phyloP scores from a whole-genome alignment of 1,139 yeast genomes.

The Yarrowia galli region DNA sequence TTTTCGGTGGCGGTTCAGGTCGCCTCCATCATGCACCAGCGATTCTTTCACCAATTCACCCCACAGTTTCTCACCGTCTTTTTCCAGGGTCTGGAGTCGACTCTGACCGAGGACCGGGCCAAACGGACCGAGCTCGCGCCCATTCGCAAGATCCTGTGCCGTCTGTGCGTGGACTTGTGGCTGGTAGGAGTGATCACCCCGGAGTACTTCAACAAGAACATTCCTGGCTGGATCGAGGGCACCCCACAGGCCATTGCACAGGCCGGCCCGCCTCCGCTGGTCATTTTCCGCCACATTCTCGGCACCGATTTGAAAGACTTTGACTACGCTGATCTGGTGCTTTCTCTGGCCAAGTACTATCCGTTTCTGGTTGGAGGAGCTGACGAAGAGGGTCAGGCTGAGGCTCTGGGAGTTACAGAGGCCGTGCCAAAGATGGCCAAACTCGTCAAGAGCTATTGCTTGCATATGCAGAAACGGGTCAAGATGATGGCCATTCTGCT shows the following conservation, averaged over 20 bases:
- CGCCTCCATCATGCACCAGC: constrained; percentile 76
- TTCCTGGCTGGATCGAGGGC: constrained; percentile 27
- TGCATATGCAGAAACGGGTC: constrained; percentile 35
- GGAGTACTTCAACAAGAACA: constrained; percentile 22
- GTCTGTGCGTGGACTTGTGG: constrained; percentile 68
- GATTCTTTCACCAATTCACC: constrained; percentile 66
- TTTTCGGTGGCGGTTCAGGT: constrained; percentile 70
- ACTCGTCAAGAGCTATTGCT: constrained; percentile 28
- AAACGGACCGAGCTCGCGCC: constrained; percentile 29
- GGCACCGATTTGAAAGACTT: constrained; percentile 24
- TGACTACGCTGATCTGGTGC: constrained; percentile 30
- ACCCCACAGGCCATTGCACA: constrained; percentile 21
- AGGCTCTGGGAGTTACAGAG: constrained; percentile 11
- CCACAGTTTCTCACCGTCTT: constrained; percentile 60
- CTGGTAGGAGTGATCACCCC: constrained; percentile 57
- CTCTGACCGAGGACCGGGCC: constrained; percentile 29
- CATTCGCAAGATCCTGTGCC: constrained; percentile 55
- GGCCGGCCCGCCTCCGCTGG: constrained; percentile 12
- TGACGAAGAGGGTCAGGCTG: background rate
- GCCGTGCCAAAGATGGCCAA: constrained; percentile 33
- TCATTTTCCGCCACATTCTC: constrained; percentile 17
- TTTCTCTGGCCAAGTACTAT: constrained; percentile 15
- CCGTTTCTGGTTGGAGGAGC: constrained; percentile 7
- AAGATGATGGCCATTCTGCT: constrained; percentile 42
- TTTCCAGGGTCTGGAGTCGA: constrained; percentile 45